Conservation (phyloP, 2,329 filamentous ascomycete genomes). For the Penicillium sp. region DNA sequence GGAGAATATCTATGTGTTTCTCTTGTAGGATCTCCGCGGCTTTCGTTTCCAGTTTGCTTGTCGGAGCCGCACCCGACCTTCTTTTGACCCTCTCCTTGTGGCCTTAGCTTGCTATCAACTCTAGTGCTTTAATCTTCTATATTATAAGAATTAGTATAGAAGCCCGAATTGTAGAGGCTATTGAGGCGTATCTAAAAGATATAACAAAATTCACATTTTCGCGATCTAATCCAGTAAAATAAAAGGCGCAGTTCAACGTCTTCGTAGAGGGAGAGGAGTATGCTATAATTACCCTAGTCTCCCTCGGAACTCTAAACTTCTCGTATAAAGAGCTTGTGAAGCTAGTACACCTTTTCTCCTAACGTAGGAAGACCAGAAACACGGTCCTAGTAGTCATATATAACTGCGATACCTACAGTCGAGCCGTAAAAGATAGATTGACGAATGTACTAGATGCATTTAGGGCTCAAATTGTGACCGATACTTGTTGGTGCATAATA, state of each 20-base stretch:
- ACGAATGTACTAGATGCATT: slow-evolving; percentile 40
- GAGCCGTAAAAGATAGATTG: slow-evolving; percentile 35
- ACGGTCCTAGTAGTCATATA: slow-evolving; percentile 28
- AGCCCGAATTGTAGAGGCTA: slow-evolving; percentile 21
- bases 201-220: slow-evolving; percentile 5
- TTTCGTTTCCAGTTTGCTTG: neutral
- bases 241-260: slow-evolving; percentile 27
- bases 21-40: neutral
- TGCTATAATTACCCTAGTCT: slow-evolving; percentile 42
- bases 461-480: slow-evolving; percentile 47
- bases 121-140: slow-evolving; percentile 52
- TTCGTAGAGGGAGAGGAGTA: slow-evolving; percentile 9
- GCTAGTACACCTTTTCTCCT: slow-evolving; percentile 37
- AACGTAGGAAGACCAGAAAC: slow-evolving; percentile 26
- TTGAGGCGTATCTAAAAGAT: slow-evolving; percentile 10
- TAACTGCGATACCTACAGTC: slow-evolving; percentile 21
- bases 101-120: slow-evolving; percentile 19
- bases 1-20: neutral
- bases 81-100: too few relatives aligned
- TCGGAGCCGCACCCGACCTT: too few relatives aligned
- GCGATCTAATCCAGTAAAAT: slow-evolving; percentile 7
- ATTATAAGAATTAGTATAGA: slow-evolving; percentile 48
- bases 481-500: slow-evolving; percentile 56
- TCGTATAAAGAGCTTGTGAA: slow-evolving; percentile 43
- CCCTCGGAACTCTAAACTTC: slow-evolving; percentile 53